A percentile compares a stretch with the other conserved stretches of the same genome.
These are phyloP conservation scores for Xylariales sp. DNA, from an alignment of 2,329 filamentous ascomycete species.

Conservation along the genomic window DNA sequence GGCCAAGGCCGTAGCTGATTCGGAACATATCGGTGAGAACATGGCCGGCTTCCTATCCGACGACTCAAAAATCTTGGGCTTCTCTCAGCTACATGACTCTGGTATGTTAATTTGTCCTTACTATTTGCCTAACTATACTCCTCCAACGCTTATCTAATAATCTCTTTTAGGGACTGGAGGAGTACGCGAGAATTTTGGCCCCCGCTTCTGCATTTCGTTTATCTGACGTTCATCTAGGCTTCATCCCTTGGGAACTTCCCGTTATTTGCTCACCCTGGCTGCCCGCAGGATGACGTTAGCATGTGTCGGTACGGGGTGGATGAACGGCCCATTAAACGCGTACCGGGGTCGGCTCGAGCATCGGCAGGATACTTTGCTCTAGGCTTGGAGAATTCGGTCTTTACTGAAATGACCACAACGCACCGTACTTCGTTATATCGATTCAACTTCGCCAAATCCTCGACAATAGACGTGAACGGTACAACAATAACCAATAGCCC, in stretches of 20 bases:
- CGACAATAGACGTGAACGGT: conserved; percentile 15
- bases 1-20: conserved; percentile 27
- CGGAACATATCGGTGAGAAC: conserved; percentile 18
- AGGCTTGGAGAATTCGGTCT: conserved; percentile 49
- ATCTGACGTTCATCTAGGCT: conserved; percentile 12
- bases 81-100: conserved; percentile 27
- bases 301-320: conserved; percentile 46
- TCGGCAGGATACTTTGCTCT: conserved; percentile 57
- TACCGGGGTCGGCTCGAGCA: conserved; percentile 45
- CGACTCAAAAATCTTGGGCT: conserved; percentile 22
- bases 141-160: background rate
- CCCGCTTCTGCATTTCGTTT: background rate
- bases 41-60: conserved; percentile 27
- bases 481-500: conserved; percentile 37
- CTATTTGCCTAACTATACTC: no score
- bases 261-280: conserved; percentile 45
- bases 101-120: conserved; percentile 15
- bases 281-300: conserved; percentile 38
- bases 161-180: background rate
- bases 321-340: conserved; percentile 42
- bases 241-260: conserved; percentile 51
- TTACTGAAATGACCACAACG: conserved; percentile 58
- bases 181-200: no score
- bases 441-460: conserved; percentile 45
- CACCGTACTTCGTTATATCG: conserved; percentile 55